phyloP scores from a whole-genome alignment of 306 rosid species.

The Begonia fuchsioides region DNA sequence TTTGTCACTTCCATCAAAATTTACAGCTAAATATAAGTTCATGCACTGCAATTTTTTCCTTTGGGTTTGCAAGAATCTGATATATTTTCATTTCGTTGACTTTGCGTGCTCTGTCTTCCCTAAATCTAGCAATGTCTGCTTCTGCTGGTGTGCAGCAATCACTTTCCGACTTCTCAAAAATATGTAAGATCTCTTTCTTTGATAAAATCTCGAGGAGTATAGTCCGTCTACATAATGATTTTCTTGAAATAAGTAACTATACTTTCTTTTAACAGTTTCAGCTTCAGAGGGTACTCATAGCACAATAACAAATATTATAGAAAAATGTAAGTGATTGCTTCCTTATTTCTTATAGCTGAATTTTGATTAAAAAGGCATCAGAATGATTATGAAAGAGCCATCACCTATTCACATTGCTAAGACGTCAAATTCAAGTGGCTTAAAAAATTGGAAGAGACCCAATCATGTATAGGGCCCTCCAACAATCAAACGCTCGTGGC shows the following conservation, averaged over 20 bases:
- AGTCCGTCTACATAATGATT: too few species aligned
- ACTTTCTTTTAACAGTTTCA: conserved; percentile 32
- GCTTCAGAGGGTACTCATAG: conserved; percentile 13
- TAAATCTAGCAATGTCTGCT: conserved; percentile 41
- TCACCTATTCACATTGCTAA: too few species aligned
- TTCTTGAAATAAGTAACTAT: too few species aligned
- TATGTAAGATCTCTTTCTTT: conserved; percentile 26
- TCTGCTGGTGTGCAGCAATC: conserved; percentile 59
- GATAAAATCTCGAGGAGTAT: too few species aligned
- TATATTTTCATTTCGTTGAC: conserved; percentile 4
- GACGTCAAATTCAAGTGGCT: too few species aligned
- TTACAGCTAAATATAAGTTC: background rate
- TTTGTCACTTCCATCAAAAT: conserved; percentile 5
- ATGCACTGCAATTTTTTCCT: too few species aligned
- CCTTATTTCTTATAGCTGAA: too few species aligned
- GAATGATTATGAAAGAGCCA: too few species aligned
- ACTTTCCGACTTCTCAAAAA: conserved; percentile 20
- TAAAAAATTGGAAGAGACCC: too few species aligned
- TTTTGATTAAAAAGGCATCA: too few species aligned
- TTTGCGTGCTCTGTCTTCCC: conserved; percentile 6
- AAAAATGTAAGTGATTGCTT: conserved; percentile 29
- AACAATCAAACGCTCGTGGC: too few species aligned
- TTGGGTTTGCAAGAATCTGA: background rate
- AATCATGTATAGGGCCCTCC: too few species aligned
- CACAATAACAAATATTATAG: conserved; percentile 21